Conservation (phyloP, 108 stramenopile genomes). For the Chaetoceros muelleri region DNA sequence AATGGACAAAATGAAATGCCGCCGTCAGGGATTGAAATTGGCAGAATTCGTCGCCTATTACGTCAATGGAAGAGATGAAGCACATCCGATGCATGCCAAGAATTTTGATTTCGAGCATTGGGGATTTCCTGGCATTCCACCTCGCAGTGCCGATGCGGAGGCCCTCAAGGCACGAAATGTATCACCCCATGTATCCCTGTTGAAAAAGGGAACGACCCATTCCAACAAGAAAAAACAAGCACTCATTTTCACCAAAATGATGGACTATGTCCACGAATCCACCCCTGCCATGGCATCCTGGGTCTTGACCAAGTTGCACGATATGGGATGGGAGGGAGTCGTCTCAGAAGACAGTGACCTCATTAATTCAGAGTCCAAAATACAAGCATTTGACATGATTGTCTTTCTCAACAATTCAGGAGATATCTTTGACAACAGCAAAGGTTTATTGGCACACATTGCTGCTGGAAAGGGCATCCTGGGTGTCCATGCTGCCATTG, state of each 20-base stretch:
- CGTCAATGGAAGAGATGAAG: slow-evolving; percentile 6
- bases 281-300: slow-evolving; percentile 14
- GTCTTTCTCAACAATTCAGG: slow-evolving; percentile 17
- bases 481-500: slow-evolving; percentile 16
- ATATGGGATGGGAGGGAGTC: slow-evolving; percentile 6
- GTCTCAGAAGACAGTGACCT: slow-evolving; percentile 6
- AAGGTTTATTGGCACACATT: slow-evolving; percentile 4
- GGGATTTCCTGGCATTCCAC: too few relatives aligned
- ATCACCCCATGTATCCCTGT: too few relatives aligned
- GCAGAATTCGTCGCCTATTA: slow-evolving; percentile 15
- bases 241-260: slow-evolving; percentile 15
- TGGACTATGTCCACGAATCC: slow-evolving; percentile 15
- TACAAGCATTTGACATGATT: slow-evolving; percentile 1
- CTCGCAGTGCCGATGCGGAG: too few relatives aligned
- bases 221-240: background rate
- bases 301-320: background rate
- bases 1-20: slow-evolving; percentile 5
- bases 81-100: slow-evolving; percentile 6
- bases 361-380: slow-evolving; percentile 1
- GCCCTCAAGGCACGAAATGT: too few relatives aligned
- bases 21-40: slow-evolving; percentile 11
- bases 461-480: slow-evolving; percentile 10
- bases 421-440: slow-evolving; percentile 4
- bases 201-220: too few relatives aligned
- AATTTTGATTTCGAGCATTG: slow-evolving; percentile 1